A percentile compares a stretch with the other conserved stretches of the same genome.
These are phyloP conservation scores for Atalantia buxifolia DNA, from an alignment of 345 rosid species.

Conservation along the genomic window DNA sequence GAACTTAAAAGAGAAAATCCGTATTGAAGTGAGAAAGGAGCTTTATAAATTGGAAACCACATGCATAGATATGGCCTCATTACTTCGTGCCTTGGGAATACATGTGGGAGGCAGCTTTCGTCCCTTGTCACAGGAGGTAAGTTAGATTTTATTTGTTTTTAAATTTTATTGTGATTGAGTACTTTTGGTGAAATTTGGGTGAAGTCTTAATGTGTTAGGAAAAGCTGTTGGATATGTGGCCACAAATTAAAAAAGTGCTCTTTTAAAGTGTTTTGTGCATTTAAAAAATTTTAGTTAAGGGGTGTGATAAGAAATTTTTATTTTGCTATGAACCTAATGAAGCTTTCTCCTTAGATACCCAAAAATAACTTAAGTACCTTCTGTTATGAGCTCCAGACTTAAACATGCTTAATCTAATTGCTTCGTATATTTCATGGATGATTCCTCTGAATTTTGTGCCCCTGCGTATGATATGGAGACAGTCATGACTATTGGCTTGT, in stretches of 20 bases:
- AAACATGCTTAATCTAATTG: background rate
- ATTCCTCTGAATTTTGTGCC: background rate
- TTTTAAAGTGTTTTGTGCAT: background rate
- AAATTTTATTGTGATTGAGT: background rate
- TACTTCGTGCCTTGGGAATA: conserved; percentile 79
- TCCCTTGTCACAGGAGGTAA: conserved; percentile 61
- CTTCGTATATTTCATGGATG: background rate
- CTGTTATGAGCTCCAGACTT: background rate
- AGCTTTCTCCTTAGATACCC: background rate
- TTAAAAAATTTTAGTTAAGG: background rate
- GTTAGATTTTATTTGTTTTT: conserved; percentile 12
- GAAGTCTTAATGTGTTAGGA: background rate
- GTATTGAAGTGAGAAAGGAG: conserved; percentile 57
- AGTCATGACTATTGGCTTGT: background rate
- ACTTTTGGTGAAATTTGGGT: background rate
- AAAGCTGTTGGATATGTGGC: background rate
- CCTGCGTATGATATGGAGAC: background rate
- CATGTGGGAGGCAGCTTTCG: conserved; percentile 44
- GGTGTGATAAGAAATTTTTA: no score
- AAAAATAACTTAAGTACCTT: background rate
- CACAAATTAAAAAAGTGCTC: background rate
- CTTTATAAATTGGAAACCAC: conserved; percentile 55
- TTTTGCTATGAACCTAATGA: background rate
- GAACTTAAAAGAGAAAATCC: conserved; percentile 65
- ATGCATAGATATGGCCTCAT: conserved; percentile 63